These are phyloP conservation scores for Acer saccharum DNA, from an alignment of 345 rosid genomes.

Conservation along the genomic window DNA sequence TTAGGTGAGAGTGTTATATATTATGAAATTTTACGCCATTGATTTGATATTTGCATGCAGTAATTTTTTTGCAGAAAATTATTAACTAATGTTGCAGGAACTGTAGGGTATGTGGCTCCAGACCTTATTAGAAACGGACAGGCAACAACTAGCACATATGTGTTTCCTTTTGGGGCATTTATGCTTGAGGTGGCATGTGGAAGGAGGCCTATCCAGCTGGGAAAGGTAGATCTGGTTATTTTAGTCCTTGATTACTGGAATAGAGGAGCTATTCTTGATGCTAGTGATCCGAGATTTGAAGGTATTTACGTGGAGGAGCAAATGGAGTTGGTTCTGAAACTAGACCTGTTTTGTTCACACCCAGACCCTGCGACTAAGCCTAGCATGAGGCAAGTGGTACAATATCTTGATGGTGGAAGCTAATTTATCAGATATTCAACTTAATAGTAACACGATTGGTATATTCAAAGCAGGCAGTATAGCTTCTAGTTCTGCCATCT, in stretches of 20 bases:
- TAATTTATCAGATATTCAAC: conserved; percentile 10
- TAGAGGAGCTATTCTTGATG: conserved; percentile 18
- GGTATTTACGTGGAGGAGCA: conserved; percentile 16
- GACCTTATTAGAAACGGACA: conserved; percentile 42
- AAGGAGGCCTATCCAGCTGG: conserved; percentile 40
- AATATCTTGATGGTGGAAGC: conserved; percentile 39
- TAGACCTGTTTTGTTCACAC: conserved; percentile 29
- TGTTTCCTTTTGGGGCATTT: conserved; percentile 49
- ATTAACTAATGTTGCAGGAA: conserved; percentile 40
- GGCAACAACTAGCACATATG: conserved; percentile 43
- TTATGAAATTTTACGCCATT: too few relatives aligned
- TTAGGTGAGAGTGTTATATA: too few relatives aligned
- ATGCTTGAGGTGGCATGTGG: conserved; percentile 57
- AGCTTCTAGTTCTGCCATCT: neutral
- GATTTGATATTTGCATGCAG: neutral
- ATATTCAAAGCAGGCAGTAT: neutral
- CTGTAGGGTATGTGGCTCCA: conserved; percentile 48
- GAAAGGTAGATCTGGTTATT: conserved; percentile 32
- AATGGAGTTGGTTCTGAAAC: conserved; percentile 27
- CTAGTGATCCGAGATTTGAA: conserved; percentile 10
- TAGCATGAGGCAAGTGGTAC: conserved; percentile 28
- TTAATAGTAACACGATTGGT: neutral
- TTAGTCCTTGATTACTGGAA: conserved; percentile 31
- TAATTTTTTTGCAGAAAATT: too few relatives aligned
- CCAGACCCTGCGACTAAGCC: conserved; percentile 14